These are phyloP conservation scores for Metschnikowia proteae DNA, from an alignment of 805 yeast species.

Conservation along the genomic window DNA sequence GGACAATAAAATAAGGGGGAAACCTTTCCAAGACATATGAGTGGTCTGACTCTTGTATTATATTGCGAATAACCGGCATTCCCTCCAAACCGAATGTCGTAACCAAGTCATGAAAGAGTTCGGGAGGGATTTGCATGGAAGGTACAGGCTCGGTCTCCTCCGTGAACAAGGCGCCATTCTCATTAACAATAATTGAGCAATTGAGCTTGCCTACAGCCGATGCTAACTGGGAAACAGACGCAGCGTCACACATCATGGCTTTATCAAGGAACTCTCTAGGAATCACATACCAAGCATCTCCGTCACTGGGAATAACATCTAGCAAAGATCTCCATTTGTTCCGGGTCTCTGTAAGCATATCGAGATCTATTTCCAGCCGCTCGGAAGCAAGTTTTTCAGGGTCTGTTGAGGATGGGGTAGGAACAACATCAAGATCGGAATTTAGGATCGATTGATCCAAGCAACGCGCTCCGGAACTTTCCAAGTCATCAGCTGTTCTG, in stretches of 20 bases:
- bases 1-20: slow-evolving; percentile 37
- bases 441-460: neutral
- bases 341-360: slow-evolving; percentile 1
- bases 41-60: slow-evolving; percentile 27
- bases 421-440: neutral
- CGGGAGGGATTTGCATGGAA: slow-evolving; percentile 36
- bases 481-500: neutral
- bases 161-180: slow-evolving; percentile 40
- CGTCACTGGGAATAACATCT: slow-evolving; percentile 29
- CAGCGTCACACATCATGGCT: slow-evolving; percentile 29
- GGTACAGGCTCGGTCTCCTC: slow-evolving; percentile 19
- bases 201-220: slow-evolving; percentile 45
- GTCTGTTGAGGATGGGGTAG: neutral
- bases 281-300: slow-evolving; percentile 47
- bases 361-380: neutral
- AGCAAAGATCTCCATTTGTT: slow-evolving; percentile 10
- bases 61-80: slow-evolving; percentile 30
- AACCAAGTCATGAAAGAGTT: slow-evolving; percentile 41
- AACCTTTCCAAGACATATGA: slow-evolving; percentile 29
- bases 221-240: slow-evolving; percentile 25
- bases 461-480: neutral
- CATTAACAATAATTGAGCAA: slow-evolving; percentile 42
- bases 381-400: neutral
- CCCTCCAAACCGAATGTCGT: slow-evolving; percentile 54
- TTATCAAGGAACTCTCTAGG: slow-evolving; percentile 43